Evolutionary conservation across 352 stramenopile species (phyloP).

Genomic region (Globisporangium okanoganense): DNA sequence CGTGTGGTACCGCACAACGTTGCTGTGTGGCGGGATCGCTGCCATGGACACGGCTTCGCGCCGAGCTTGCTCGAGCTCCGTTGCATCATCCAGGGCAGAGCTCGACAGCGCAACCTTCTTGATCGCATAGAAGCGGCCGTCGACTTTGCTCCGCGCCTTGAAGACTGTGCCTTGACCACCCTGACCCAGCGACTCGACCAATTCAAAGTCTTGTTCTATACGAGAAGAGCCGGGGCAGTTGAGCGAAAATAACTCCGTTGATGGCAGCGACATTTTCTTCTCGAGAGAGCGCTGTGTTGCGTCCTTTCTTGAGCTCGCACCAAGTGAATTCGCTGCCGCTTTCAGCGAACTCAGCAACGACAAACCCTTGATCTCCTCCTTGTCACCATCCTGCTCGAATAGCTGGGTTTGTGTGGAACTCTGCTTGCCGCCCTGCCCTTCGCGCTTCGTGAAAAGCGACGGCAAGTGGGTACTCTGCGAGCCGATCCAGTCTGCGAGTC

Average conservation of each 20-base stretch:
- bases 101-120: slow-evolving; percentile 68
- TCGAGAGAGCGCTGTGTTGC: background rate
- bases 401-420: slow-evolving; percentile 3
- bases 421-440: slow-evolving; percentile 9
- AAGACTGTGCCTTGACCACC: slow-evolving; percentile 73
- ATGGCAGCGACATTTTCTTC: background rate
- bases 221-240: slow-evolving; percentile 22
- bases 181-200: slow-evolving; percentile 55
- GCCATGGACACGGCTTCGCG: slow-evolving; percentile 80
- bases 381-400: background rate
- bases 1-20: slow-evolving; percentile 81
- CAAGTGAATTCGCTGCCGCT: slow-evolving; percentile 5
- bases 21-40: slow-evolving; percentile 55
- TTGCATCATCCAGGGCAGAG: slow-evolving; percentile 34
- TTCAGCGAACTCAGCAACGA: slow-evolving; percentile 4
- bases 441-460: slow-evolving; percentile 30
- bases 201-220: slow-evolving; percentile 74
- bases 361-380: background rate
- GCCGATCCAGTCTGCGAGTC: slow-evolving; percentile 45
- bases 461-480: slow-evolving; percentile 28
- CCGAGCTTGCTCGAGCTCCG: slow-evolving; percentile 50
- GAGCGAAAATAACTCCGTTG: background rate
- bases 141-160: slow-evolving; percentile 69
- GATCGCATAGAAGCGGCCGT: slow-evolving; percentile 70
- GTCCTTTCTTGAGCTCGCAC: background rate